phyloP scores from a whole-genome alignment of 2,329 filamentous ascomycete species.

The Trichoderma arundinaceum region DNA sequence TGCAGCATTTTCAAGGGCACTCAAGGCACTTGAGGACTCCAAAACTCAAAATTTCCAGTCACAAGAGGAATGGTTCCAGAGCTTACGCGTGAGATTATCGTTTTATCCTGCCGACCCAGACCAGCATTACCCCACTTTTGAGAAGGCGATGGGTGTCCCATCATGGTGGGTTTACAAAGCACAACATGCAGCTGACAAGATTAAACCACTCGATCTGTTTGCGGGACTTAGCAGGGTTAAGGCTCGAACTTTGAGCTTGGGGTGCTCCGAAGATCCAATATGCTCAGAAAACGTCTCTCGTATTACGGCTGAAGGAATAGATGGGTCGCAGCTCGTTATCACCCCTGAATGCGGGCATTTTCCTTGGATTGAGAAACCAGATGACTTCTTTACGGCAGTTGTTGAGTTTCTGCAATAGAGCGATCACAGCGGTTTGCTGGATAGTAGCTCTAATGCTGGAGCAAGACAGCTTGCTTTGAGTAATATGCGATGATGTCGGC shows the following conservation, averaged over 20 bases:
- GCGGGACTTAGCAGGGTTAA: background rate
- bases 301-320: background rate
- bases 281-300: constrained; percentile 3
- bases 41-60: background rate
- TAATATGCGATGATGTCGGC: too few relatives aligned
- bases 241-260: constrained; percentile 4
- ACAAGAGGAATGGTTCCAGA: background rate
- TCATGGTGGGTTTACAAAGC: constrained; percentile 7
- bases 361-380: constrained; percentile 5
- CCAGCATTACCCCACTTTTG: constrained; percentile 1
- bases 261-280: background rate
- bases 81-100: constrained; percentile 7
- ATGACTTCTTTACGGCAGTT: background rate
- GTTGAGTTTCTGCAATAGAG: background rate
- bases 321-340: background rate
- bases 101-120: constrained; percentile 9
- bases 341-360: background rate
- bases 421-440: too few relatives aligned
- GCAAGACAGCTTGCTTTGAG: too few relatives aligned
- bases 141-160: constrained; percentile 5
- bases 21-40: background rate
- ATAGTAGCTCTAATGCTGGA: too few relatives aligned
- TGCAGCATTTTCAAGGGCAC: background rate
- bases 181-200: constrained; percentile 1
- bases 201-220: background rate